Evolutionary conservation across 805 yeast species (phyloP).

Genomic region (Schwanniomyces yamadae): DNA sequence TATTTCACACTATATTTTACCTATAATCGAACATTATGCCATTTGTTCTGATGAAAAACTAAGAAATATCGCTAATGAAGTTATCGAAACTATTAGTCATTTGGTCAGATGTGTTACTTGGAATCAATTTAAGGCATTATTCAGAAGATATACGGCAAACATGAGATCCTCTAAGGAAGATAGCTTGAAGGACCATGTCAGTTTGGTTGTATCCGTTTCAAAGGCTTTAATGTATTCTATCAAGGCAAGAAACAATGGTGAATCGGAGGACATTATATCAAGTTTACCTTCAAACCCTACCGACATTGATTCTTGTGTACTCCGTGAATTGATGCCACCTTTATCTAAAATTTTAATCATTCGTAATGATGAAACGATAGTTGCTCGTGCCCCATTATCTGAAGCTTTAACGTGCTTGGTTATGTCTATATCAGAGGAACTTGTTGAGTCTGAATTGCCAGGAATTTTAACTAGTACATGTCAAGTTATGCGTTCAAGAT

Average conservation of each 20-base stretch:
- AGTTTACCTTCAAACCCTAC: slow-evolving; percentile 25
- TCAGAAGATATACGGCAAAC: slow-evolving; percentile 61
- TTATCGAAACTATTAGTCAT: slow-evolving; percentile 59
- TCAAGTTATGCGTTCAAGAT: slow-evolving; percentile 79
- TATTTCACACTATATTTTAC: slow-evolving; percentile 78
- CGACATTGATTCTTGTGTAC: slow-evolving; percentile 40
- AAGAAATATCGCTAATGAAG: slow-evolving; percentile 63
- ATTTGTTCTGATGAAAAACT: slow-evolving; percentile 54
- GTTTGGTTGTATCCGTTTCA: slow-evolving; percentile 57
- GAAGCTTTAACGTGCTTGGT: slow-evolving; percentile 74
- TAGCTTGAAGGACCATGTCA: slow-evolving; percentile 55
- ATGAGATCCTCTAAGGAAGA: slow-evolving; percentile 38
- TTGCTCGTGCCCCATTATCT: slow-evolving; percentile 72
- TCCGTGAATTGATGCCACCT: slow-evolving; percentile 59
- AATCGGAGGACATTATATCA: slow-evolving; percentile 17
- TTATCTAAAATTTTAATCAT: slow-evolving; percentile 57
- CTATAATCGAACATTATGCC: slow-evolving; percentile 81
- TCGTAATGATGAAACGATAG: slow-evolving; percentile 77
- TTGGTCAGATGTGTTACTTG: slow-evolving; percentile 62
- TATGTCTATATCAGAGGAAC: slow-evolving; percentile 57
- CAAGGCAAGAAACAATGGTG: slow-evolving; percentile 13
- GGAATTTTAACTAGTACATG: slow-evolving; percentile 84
- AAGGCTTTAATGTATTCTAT: slow-evolving; percentile 45
- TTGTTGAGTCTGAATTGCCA: slow-evolving; percentile 62
- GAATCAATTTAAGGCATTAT: slow-evolving; percentile 76